phyloP scores from a whole-genome alignment of 768 basidiomycete genomes.

The Scleroderma bovista region DNA sequence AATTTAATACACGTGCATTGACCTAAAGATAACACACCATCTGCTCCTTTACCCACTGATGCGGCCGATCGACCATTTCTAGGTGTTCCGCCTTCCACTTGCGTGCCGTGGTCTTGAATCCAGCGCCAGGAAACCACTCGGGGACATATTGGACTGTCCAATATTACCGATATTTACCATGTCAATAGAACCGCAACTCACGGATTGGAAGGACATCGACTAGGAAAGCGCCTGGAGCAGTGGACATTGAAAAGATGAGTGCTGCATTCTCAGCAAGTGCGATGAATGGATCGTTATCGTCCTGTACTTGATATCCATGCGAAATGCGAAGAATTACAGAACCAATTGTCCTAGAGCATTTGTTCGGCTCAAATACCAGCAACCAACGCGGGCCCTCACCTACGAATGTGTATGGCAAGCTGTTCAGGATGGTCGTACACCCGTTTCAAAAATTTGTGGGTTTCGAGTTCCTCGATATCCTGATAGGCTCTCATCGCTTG shows the following conservation, averaged over 20 bases:
- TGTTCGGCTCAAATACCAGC: too few species aligned
- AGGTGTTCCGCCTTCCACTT: too few species aligned
- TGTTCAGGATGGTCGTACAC: conserved; percentile 13
- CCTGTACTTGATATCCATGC: conserved; percentile 36
- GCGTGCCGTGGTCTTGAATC: conserved; percentile 13
- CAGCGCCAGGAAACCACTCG: conserved; percentile 17
- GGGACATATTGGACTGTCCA: conserved; percentile 13
- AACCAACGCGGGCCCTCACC: neutral
- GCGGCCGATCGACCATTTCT: conserved; percentile 1
- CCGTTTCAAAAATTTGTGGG: conserved; percentile 11
- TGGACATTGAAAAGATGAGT: conserved; percentile 5
- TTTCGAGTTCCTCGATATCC: conserved; percentile 16
- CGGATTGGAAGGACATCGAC: conserved; percentile 8
- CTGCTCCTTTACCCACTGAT: conserved; percentile 10
- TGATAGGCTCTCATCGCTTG: conserved; percentile 6
- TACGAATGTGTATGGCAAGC: conserved; percentile 18
- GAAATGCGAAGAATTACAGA: conserved; percentile 33
- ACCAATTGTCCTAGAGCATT: conserved; percentile 5
- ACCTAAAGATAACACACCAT: too few species aligned
- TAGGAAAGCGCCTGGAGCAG: conserved; percentile 6
- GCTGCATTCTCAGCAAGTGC: conserved; percentile 21
- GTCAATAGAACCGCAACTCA: neutral
- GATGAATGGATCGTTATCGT: conserved; percentile 33
- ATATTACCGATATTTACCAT: neutral
- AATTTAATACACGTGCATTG: too few species aligned